phyloP scores from a whole-genome alignment of 192 early-diverging fungal genomes.

The Coemansia sp. region DNA sequence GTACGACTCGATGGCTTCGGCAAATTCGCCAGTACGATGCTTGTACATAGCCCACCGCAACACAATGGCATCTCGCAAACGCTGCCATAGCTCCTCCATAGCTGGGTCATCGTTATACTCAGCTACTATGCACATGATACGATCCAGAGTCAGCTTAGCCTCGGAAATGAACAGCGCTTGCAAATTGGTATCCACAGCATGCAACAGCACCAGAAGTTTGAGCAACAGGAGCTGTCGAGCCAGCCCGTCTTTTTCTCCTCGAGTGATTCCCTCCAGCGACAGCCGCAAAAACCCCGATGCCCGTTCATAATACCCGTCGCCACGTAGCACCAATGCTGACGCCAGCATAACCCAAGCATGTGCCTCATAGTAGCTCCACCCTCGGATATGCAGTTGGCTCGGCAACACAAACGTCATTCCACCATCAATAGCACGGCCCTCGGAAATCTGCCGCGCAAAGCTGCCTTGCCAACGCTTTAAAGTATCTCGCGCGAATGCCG shows the following conservation, averaged over 20 bases:
- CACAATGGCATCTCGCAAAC: slow-evolving; percentile 22
- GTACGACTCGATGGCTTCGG: slow-evolving; percentile 29
- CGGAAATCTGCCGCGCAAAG: slow-evolving; percentile 21
- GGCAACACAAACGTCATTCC: slow-evolving; percentile 17
- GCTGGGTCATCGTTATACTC: neutral
- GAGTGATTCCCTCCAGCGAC: slow-evolving; percentile 36
- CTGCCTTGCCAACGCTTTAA: slow-evolving; percentile 36
- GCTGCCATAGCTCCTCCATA: slow-evolving; percentile 17
- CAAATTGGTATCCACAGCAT: slow-evolving; percentile 18
- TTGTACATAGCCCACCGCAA: slow-evolving; percentile 49
- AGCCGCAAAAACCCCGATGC: slow-evolving; percentile 29
- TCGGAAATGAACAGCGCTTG: slow-evolving; percentile 19
- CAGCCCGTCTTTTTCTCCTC: slow-evolving; percentile 30
- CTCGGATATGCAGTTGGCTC: slow-evolving; percentile 6
- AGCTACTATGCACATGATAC: slow-evolving; percentile 12
- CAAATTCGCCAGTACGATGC: slow-evolving; percentile 38
- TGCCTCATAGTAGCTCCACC: slow-evolving; percentile 43
- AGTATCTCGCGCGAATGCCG: slow-evolving; percentile 23
- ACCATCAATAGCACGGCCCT: slow-evolving; percentile 7
- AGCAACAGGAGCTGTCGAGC: slow-evolving; percentile 13
- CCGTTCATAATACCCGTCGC: slow-evolving; percentile 23
- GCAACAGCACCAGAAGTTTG: slow-evolving; percentile 32
- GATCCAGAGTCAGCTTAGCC: slow-evolving; percentile 32
- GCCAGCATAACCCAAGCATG: slow-evolving; percentile 50
- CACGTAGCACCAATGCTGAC: slow-evolving; percentile 17